A percentile compares a stretch with the other conserved stretches of the same genome.
phyloP scores from a whole-genome alignment of 805 yeast species.

The Monosporozyma yasuniensis region DNA sequence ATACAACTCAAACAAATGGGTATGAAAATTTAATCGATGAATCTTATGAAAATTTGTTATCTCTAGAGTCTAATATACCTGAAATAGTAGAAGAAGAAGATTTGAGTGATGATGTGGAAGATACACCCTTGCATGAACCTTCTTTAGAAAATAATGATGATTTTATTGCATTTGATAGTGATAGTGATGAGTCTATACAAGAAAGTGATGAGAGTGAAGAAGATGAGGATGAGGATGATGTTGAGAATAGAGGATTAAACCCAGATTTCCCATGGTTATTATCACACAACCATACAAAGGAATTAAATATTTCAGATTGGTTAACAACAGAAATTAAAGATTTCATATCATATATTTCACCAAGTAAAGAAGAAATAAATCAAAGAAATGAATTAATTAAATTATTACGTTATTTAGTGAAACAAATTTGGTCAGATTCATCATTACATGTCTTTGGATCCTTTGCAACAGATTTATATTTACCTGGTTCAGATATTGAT shows the following conservation, averaged over 20 bases:
- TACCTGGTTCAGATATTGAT: conserved; percentile 96
- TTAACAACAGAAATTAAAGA: conserved; percentile 77
- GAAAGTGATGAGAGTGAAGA: conserved; percentile 9
- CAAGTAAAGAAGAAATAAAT: conserved; percentile 62
- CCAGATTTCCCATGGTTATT: conserved; percentile 61
- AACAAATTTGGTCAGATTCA: conserved; percentile 64
- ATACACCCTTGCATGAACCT: neutral
- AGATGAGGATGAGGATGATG: conserved; percentile 2
- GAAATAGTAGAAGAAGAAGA: neutral
- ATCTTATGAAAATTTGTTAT: conserved; percentile 7
- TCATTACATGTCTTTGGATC: conserved; percentile 87
- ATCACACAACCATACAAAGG: conserved; percentile 66
- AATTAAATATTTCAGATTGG: conserved; percentile 78
- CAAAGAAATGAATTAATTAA: conserved; percentile 60
- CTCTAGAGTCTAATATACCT: conserved; percentile 4
- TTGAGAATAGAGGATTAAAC: conserved; percentile 2
- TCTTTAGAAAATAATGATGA: conserved; percentile 28
- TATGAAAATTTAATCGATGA: conserved; percentile 19
- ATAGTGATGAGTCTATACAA: conserved; percentile 17
- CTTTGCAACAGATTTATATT: conserved; percentile 81
- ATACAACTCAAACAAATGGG: conserved; percentile 18
- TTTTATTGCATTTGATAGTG: conserved; percentile 35
- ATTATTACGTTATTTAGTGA: conserved; percentile 45
- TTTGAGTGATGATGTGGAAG: neutral
- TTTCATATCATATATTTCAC: conserved; percentile 78